Percentiles rank a stretch among this genome's conserved stretches.
phyloP scores from a whole-genome alignment of 108 stramenopile species.

The Chaetoceros tenuissimus region DNA sequence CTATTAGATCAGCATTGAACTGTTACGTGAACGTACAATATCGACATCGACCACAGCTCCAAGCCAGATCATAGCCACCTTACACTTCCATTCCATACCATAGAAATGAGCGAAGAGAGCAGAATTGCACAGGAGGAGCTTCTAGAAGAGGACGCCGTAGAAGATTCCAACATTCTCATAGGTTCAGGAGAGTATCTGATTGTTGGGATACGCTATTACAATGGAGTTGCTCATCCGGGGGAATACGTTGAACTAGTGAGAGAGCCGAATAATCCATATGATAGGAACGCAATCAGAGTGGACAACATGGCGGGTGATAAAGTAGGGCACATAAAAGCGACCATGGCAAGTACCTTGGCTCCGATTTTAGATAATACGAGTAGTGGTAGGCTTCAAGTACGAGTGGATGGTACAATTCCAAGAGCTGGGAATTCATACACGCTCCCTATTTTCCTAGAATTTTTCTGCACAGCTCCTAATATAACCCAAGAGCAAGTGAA shows the following conservation, averaged over 20 bases:
- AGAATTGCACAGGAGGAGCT: no score
- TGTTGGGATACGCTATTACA: slow-evolving; percentile 38
- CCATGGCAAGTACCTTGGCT: slow-evolving; percentile 30
- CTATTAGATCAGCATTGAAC: no score
- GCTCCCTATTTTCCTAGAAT: slow-evolving; percentile 25
- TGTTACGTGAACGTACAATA: no score
- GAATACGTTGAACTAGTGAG: slow-evolving; percentile 43
- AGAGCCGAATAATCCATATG: slow-evolving; percentile 55
- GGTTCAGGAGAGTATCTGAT: slow-evolving; percentile 22
- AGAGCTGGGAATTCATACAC: slow-evolving; percentile 23
- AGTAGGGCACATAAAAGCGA: slow-evolving; percentile 52
- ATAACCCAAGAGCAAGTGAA: not conserved
- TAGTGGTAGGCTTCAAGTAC: slow-evolving; percentile 1
- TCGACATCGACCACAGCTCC: no score
- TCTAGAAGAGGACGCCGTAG: not conserved
- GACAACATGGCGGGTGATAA: slow-evolving; percentile 39
- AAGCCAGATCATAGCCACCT: no score
- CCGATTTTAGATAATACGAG: slow-evolving; percentile 30
- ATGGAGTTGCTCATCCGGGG: slow-evolving; percentile 47
- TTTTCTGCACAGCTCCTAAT: no score
- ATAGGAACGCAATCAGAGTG: slow-evolving; percentile 58
- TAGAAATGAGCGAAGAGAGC: no score
- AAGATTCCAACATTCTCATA: not conserved
- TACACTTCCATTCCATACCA: no score
- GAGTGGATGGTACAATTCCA: slow-evolving; percentile 34